Evolutionary conservation across 495 filamentous ascomycete species (phyloP).

Genomic region (Saxophila tyrrhenica): DNA sequence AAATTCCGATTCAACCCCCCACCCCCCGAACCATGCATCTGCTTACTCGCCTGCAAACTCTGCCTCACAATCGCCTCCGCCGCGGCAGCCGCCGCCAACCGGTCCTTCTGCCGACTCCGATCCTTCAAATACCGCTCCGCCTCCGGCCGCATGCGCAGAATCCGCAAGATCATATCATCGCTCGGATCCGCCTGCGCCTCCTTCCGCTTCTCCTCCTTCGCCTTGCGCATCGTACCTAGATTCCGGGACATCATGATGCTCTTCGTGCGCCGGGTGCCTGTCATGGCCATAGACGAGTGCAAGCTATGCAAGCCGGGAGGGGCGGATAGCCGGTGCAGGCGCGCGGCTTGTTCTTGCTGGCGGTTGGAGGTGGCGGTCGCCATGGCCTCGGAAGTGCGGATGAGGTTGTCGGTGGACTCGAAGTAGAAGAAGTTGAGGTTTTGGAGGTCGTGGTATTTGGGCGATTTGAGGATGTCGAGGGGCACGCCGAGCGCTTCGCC

Average conservation of each 20-base stretch:
- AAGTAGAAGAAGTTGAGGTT: conserved; percentile 98
- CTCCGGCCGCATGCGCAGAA: conserved; percentile 91
- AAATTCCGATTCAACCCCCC: conserved; percentile 9
- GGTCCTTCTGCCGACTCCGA: conserved; percentile 83
- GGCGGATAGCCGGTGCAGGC: conserved; percentile 52
- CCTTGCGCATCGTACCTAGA: conserved; percentile 87
- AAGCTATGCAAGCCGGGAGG: conserved; percentile 62
- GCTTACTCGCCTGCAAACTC: conserved; percentile 60
- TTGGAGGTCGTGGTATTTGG: conserved; percentile 96
- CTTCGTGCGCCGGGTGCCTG: conserved; percentile 61
- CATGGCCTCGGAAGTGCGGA: conserved; percentile 89
- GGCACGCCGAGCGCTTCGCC: conserved; percentile 82
- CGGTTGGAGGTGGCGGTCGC: conserved; percentile 76
- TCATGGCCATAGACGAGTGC: conserved; percentile 31
- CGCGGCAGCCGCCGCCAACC: conserved; percentile 76
- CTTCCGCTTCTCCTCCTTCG: conserved; percentile 88
- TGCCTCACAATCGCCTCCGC: conserved; percentile 92
- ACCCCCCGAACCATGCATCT: not conserved
- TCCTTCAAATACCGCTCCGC: conserved; percentile 84
- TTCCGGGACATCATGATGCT: conserved; percentile 92
- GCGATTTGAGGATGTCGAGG: conserved; percentile 79
- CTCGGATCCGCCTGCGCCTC: conserved; percentile 94
- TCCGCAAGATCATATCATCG: conserved; percentile 96
- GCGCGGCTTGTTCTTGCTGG: conserved; percentile 47
- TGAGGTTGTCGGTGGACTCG: conserved; percentile 80